phyloP scores from a whole-genome alignment of 1,284 basidiomycete species.

The Ganoderma lucidum region DNA sequence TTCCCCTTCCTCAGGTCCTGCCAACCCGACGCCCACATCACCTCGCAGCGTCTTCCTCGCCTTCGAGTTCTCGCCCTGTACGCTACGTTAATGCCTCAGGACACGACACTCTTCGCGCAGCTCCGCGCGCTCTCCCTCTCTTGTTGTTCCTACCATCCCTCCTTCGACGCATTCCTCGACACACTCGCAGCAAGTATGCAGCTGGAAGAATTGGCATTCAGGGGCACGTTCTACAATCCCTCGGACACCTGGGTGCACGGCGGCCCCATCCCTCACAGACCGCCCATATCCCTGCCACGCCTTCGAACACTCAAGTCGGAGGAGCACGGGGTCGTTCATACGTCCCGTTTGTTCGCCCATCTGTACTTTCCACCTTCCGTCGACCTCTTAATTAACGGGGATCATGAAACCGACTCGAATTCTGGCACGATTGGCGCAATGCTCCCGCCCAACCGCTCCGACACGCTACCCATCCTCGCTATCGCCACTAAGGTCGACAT shows the following conservation, averaged over 20 bases:
- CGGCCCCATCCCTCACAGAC: not conserved
- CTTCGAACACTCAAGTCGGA: not conserved
- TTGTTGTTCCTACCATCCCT: not conserved
- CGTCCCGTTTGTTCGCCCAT: not conserved
- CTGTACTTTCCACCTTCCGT: not conserved
- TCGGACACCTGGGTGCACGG: not conserved
- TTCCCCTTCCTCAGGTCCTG: too few species aligned
- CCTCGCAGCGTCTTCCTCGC: not conserved
- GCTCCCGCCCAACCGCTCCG: constrained; percentile 7
- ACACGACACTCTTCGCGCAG: not conserved
- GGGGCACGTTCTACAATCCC: not conserved
- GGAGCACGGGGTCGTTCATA: not conserved
- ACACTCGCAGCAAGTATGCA: not conserved
- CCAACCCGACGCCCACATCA: not conserved
- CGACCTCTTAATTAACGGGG: not conserved
- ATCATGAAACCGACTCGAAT: not conserved
- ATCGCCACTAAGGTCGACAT: not conserved
- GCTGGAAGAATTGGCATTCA: not conserved
- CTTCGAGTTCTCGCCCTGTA: not conserved
- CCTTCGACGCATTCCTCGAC: constrained; percentile 3
- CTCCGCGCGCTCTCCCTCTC: not conserved
- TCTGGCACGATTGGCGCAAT: not conserved
- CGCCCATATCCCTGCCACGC: constrained; percentile 2
- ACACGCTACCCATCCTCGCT: not conserved
- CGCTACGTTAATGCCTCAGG: not conserved